These are phyloP conservation scores for Letharia columbiana DNA, from an alignment of 495 filamentous ascomycete genomes.

Conservation along the genomic window DNA sequence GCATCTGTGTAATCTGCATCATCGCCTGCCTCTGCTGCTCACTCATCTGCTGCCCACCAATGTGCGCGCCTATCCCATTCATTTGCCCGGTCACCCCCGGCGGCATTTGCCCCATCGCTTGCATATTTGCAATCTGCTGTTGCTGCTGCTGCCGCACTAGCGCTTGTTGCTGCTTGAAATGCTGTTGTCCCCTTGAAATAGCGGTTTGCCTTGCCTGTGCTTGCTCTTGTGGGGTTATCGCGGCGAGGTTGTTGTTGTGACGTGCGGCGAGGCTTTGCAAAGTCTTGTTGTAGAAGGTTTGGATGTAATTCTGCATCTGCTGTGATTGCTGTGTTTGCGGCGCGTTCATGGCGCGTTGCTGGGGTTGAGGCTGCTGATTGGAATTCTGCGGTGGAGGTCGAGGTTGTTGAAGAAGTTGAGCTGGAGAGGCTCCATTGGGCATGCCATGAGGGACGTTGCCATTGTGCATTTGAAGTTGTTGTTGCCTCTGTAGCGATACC, in stretches of 20 bases:
- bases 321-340: not conserved
- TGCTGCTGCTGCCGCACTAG: constrained; percentile 26
- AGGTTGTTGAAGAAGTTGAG: constrained; percentile 6
- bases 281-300: constrained; percentile 28
- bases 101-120: constrained; percentile 16
- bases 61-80: constrained; percentile 16
- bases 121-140: constrained; percentile 29
- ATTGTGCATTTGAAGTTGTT: constrained; percentile 20
- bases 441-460: constrained; percentile 1
- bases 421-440: constrained; percentile 16
- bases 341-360: constrained; percentile 21
- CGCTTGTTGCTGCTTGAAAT: constrained; percentile 11
- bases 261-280: not conserved
- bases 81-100: not conserved
- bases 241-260: not conserved
- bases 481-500: constrained; percentile 14
- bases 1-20: constrained; percentile 14
- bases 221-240: constrained; percentile 4
- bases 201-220: not conserved
- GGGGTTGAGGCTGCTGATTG: constrained; percentile 30
- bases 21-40: constrained; percentile 14
- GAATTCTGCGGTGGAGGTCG: not conserved
- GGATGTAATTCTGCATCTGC: constrained; percentile 14
- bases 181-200: not conserved
- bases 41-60: constrained; percentile 24